Evolutionary conservation across 2,329 filamentous ascomycete genomes (phyloP), one percentile per base, ranked within the genome.

Genomic region (Clathrospora elynae): DNA sequence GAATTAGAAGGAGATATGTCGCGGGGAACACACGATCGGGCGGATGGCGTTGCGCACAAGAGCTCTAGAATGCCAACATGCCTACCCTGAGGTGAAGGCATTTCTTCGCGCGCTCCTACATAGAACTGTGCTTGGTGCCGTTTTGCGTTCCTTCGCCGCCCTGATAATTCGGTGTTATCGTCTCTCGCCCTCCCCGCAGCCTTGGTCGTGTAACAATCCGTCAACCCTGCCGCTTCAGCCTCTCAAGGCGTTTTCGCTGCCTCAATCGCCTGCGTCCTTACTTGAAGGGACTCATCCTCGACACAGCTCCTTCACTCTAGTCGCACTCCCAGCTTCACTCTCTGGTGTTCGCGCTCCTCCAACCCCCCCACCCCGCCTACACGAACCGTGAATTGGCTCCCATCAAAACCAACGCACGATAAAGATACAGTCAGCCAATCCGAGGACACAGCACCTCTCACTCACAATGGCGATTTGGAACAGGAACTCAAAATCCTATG

Each of bases 391-490:
- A 17, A 24, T 36, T 25, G 49, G 46, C 37, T 39, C 6, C 35
- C 14, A 24, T 28, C 29, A 12, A n/a, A n/a, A n/a, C n/a, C 22
- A 31, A 37, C 23, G 31, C 28, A 14, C 38, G 35, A 45, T 41
- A 47, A 43, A 40, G 29, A 24, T 14, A 40, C 22, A 32, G 35
- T 39, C 31, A 22, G 10, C 29, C 18, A 38, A n/a, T 12, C 36
- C 32, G 12, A 24, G 11, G 12, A 33, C 31, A 43, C 35, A 13
- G 11, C 20, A 33, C 25, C 9, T 29, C 13, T 23, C 34, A 26
- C 13, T 10, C 34, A 53, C 30, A 11, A 66, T 65, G 64, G 61
- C 59, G 5, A 55, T 61, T 29, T 60, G 56, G 47, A 64, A 64
- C 42, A 53, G 62, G 43, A 56, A 39, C 38, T 61, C 63, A 6